These are phyloP conservation scores for Populus davidiana DNA, from an alignment of 345 rosid genomes.

Conservation along the genomic window DNA sequence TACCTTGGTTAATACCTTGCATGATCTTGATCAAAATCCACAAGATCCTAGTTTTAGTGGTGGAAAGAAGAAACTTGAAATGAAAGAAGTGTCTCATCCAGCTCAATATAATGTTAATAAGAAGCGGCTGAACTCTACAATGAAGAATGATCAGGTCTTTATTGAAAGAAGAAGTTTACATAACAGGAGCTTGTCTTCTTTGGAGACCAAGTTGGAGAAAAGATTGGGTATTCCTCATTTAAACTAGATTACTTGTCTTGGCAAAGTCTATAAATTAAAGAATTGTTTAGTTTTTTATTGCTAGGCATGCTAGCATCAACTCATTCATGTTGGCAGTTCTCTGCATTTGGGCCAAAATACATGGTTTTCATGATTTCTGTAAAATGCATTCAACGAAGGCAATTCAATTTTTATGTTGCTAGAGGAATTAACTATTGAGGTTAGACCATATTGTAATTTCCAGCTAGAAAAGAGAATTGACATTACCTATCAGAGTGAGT, in stretches of 20 bases:
- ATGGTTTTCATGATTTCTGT: background rate
- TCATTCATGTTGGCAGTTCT: background rate
- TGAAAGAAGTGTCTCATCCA: constrained; percentile 39
- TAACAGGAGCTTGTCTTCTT: constrained; percentile 34
- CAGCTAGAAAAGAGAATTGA: background rate
- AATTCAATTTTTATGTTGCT: background rate
- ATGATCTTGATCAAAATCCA: constrained; percentile 19
- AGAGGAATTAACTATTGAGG: background rate
- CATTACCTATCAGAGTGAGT: background rate
- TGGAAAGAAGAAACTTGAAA: constrained; percentile 51
- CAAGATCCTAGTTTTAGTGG: constrained; percentile 22
- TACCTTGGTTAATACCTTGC: constrained; percentile 16
- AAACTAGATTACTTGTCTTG: background rate
- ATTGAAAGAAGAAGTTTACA: constrained; percentile 32
- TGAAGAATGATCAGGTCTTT: constrained; percentile 39
- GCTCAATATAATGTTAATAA: constrained; percentile 34
- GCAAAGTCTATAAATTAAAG: background rate
- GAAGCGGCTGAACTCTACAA: constrained; percentile 37
- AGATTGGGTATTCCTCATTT: background rate
- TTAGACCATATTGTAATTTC: background rate
- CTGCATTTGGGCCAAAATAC: background rate
- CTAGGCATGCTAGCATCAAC: background rate
- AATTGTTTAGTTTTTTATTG: background rate
- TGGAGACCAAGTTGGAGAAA: constrained; percentile 38
- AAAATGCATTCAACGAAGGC: background rate